Evolutionary conservation across 2,329 filamentous ascomycete species (phyloP).

Genomic region (Colletotrichum brevisporum): DNA sequence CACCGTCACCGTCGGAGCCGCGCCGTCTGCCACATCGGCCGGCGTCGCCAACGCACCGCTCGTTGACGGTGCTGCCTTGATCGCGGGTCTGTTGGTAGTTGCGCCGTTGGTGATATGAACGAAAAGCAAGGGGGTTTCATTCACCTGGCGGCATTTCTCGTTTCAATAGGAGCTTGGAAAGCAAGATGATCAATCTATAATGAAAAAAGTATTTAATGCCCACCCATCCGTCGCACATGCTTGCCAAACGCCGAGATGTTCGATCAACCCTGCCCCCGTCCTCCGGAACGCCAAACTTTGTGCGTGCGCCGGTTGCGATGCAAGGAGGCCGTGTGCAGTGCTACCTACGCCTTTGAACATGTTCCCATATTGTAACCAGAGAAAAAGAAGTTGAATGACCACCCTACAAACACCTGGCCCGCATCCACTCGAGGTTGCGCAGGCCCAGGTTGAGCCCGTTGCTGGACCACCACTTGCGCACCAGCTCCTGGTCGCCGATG

Average conservation of each 20-base stretch:
- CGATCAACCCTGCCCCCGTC: neutral
- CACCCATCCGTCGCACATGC: constrained; percentile 9
- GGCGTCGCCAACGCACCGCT: neutral
- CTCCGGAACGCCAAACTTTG: constrained; percentile 25
- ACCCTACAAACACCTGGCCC: constrained; percentile 76
- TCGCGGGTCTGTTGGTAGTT: constrained; percentile 22
- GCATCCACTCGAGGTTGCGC: constrained; percentile 91
- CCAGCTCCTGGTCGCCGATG: constrained; percentile 78
- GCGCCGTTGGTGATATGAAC: neutral
- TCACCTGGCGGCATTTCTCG: neutral
- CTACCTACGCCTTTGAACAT: constrained; percentile 16
- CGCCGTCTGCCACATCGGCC: neutral
- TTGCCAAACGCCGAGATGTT: constrained; percentile 14
- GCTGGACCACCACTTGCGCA: constrained; percentile 88
- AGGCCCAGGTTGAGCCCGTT: constrained; percentile 87
- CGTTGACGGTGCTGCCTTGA: neutral
- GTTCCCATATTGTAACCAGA: neutral
- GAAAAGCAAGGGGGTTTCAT: neutral
- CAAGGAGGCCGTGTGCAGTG: constrained; percentile 18
- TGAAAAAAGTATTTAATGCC: constrained; percentile 4
- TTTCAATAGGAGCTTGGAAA: neutral
- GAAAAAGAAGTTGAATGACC: constrained; percentile 1
- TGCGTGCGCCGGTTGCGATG: constrained; percentile 20
- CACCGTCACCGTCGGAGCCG: neutral
- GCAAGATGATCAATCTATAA: constrained; percentile 7